phyloP scores from a whole-genome alignment of 2,329 filamentous ascomycete species.

The Aotearoamyces nothofagi region DNA sequence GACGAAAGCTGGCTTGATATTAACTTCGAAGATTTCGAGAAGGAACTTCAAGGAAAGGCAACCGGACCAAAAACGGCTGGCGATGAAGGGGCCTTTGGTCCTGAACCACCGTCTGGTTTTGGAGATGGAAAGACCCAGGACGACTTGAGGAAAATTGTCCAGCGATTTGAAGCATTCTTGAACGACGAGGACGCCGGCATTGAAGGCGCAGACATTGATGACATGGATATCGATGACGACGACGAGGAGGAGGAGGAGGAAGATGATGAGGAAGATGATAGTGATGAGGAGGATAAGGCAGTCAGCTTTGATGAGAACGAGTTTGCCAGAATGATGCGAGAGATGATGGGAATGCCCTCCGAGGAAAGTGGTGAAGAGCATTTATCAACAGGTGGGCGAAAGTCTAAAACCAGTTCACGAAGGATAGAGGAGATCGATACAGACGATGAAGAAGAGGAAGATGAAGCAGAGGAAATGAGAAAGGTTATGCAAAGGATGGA shows the following conservation, averaged over 20 bases:
- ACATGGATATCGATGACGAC: slow-evolving; percentile 47
- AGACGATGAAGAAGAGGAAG: slow-evolving; percentile 24
- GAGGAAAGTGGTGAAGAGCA: slow-evolving; percentile 9
- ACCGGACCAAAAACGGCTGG: slow-evolving; percentile 22
- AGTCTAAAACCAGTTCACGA: slow-evolving; percentile 4
- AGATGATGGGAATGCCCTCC: slow-evolving; percentile 63
- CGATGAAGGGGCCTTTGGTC: slow-evolving; percentile 12
- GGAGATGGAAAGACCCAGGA: slow-evolving; percentile 54
- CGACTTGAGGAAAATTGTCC: slow-evolving; percentile 80
- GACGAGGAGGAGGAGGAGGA: slow-evolving; percentile 33
- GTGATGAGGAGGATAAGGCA: slow-evolving; percentile 56
- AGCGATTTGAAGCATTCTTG: slow-evolving; percentile 82
- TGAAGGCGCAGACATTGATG: slow-evolving; percentile 61
- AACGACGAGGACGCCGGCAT: slow-evolving; percentile 70
- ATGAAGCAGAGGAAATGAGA: slow-evolving; percentile 45
- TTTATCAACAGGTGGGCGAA: slow-evolving; percentile 2
- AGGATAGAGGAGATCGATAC: slow-evolving; percentile 13
- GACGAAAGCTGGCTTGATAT: slow-evolving; percentile 89
- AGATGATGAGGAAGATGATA: slow-evolving; percentile 33
- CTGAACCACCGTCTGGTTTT: slow-evolving; percentile 28
- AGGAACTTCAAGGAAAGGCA: slow-evolving; percentile 46
- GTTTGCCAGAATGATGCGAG: slow-evolving; percentile 76
- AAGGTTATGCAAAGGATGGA: slow-evolving; percentile 57
- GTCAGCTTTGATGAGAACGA: slow-evolving; percentile 73
- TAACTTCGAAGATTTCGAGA: slow-evolving; percentile 76